These are phyloP conservation scores for Fonsecaea erecta DNA, from an alignment of 2,329 filamentous ascomycete genomes.

Conservation along the genomic window DNA sequence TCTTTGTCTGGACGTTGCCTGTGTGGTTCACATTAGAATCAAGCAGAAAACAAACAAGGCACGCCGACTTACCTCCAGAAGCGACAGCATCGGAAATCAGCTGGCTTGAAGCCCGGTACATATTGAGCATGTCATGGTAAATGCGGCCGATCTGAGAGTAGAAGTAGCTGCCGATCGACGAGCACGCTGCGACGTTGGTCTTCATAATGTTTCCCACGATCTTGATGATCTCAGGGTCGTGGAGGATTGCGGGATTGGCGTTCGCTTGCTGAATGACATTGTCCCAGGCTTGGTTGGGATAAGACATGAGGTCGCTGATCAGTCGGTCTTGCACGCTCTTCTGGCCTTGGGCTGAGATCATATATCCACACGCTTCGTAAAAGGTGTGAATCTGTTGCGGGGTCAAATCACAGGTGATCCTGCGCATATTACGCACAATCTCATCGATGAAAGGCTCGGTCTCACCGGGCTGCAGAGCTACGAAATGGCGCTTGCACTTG, in stretches of 20 bases:
- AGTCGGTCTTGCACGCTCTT: constrained; percentile 91
- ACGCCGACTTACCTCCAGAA: constrained; percentile 73
- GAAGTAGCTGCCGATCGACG: constrained; percentile 95
- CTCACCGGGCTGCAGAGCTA: constrained; percentile 92
- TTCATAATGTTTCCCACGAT: constrained; percentile 99
- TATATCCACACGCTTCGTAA: constrained; percentile 98
- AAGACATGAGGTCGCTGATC: constrained; percentile 87
- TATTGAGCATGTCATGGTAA: constrained; percentile 97
- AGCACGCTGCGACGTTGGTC: constrained; percentile 98
- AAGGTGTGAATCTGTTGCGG: constrained; percentile 99
- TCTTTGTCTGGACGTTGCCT: constrained; percentile 94
- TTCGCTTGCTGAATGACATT: constrained; percentile 89
- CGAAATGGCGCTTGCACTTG: constrained; percentile 96
- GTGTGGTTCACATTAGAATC: constrained; percentile 44
- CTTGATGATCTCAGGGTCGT: constrained; percentile 95
- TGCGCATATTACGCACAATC: constrained; percentile 92
- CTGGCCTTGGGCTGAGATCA: constrained; percentile 97
- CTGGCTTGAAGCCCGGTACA: constrained; percentile 97
- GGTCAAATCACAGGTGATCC: constrained; percentile 92
- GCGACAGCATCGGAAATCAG: constrained; percentile 93
- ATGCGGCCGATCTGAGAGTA: constrained; percentile 97
- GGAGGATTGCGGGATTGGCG: constrained; percentile 80
- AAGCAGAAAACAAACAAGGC: constrained; percentile 2
- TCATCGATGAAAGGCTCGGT: constrained; percentile 97
- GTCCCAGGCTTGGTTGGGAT: constrained; percentile 94